These are phyloP conservation scores for Pseudoscleropodium purum DNA, from an alignment of 225 moss, liverwort and hornwort genomes.

Conservation along the genomic window DNA sequence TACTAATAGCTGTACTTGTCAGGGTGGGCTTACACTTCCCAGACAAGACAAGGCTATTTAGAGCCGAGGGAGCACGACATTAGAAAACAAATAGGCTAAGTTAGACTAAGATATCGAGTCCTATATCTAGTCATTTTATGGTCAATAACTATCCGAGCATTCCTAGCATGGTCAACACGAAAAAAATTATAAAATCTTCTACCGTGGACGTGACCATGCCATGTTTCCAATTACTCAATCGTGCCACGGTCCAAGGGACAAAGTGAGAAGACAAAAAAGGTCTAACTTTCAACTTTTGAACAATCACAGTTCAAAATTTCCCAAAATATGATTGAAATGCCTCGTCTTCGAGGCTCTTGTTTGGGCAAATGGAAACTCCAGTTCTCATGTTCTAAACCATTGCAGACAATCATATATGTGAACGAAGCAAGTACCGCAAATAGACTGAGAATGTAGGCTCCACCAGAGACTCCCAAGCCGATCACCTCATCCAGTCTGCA, in stretches of 20 bases:
- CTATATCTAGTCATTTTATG: background rate
- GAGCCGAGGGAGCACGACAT: background rate
- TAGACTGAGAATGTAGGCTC: slow-evolving; percentile 78
- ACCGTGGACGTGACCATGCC: background rate
- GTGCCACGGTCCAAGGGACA: background rate
- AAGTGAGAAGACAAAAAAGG: background rate
- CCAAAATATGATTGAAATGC: background rate
- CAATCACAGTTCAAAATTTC: background rate
- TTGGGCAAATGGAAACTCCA: background rate
- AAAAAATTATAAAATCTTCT: background rate
- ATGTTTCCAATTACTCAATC: background rate
- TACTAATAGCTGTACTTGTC: background rate
- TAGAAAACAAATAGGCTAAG: background rate
- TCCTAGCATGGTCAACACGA: background rate
- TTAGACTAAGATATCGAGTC: no score
- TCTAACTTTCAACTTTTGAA: background rate
- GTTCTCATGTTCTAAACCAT: background rate
- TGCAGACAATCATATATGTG: background rate
- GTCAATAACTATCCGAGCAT: background rate
- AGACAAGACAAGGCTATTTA: background rate
- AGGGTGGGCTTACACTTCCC: background rate
- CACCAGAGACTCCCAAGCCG: slow-evolving; percentile 81
- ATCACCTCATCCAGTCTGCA: slow-evolving; percentile 80
- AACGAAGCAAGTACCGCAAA: slow-evolving; percentile 52
- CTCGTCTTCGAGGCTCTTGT: background rate